phyloP scores from a whole-genome alignment of 768 basidiomycete genomes.

The Tricholomella constricta region DNA sequence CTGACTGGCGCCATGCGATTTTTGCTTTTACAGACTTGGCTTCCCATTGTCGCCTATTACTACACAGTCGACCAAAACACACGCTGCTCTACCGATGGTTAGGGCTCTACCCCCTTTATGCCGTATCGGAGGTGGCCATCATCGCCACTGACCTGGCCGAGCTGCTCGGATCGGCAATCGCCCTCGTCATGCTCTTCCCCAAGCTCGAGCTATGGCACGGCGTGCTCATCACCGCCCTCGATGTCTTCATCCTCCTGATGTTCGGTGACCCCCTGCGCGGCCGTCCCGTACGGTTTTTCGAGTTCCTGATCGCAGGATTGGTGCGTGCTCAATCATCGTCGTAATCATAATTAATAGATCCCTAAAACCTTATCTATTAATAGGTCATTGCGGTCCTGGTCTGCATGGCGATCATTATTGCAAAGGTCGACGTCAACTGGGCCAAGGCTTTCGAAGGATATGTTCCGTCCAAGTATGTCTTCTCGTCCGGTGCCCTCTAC shows the following conservation, averaged over 20 bases:
- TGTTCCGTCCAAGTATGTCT: conserved; percentile 67
- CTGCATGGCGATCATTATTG: conserved; percentile 77
- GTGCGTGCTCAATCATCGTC: conserved; percentile 38
- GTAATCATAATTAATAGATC: not conserved
- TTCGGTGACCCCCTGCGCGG: conserved; percentile 71
- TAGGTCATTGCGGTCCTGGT: conserved; percentile 73
- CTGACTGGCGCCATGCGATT: not conserved
- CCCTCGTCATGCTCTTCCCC: conserved; percentile 74
- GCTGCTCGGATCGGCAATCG: conserved; percentile 80
- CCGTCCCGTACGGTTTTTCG: conserved; percentile 68
- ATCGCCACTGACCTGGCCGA: conserved; percentile 82
- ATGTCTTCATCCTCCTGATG: conserved; percentile 71
- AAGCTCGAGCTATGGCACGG: conserved; percentile 68
- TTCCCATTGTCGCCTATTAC: conserved; percentile 60
- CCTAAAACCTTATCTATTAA: conserved; percentile 14
- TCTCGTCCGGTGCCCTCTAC: conserved; percentile 59
- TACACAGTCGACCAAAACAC: conserved; percentile 66
- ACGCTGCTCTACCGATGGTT: conserved; percentile 58
- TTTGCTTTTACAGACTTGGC: conserved; percentile 41
- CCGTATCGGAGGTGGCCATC: conserved; percentile 68
- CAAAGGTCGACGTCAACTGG: conserved; percentile 74
- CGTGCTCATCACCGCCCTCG: conserved; percentile 66
- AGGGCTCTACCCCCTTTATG: conserved; percentile 65
- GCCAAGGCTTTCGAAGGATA: conserved; percentile 72
- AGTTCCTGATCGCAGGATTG: conserved; percentile 60